Percentiles rank a stretch among this genome's conserved stretches.
These are phyloP conservation scores for Camelina neglecta DNA, from an alignment of 345 rosid species.

Conservation along the genomic window DNA sequence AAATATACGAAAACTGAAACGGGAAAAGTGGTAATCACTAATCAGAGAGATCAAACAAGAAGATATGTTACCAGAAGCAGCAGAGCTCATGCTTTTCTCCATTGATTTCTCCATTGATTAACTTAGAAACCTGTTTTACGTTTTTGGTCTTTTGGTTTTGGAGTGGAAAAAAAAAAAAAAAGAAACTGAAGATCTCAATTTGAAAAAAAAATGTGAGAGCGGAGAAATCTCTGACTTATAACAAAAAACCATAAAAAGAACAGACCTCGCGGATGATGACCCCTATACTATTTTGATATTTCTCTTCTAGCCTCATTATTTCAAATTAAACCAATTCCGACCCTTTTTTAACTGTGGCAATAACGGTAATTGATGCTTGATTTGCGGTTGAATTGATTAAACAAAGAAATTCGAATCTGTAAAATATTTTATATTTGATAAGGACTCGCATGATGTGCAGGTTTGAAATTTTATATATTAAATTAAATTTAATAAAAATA, in stretches of 20 bases:
- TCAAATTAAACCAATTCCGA: background rate
- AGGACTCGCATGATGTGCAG: too few relatives aligned
- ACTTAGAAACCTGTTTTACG: slow-evolving; percentile 17
- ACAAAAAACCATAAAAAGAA: background rate
- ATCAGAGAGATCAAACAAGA: background rate
- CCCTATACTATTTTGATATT: slow-evolving; percentile 1
- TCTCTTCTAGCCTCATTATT: background rate
- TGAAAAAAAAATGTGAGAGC: slow-evolving; percentile 22
- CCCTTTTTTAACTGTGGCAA: background rate
- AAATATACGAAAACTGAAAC: background rate
- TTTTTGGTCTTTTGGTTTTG: background rate
- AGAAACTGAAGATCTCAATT: slow-evolving; percentile 26
- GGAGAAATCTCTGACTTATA: slow-evolving; percentile 34
- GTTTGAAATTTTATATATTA: too few relatives aligned
- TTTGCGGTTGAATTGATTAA: background rate
- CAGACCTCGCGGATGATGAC: background rate
- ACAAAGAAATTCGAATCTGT: background rate
- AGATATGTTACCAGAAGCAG: slow-evolving; percentile 52
- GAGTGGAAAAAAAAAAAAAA: background rate
- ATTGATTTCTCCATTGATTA: slow-evolving; percentile 43
- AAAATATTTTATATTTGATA: too few relatives aligned
- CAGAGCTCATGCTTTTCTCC: slow-evolving; percentile 52
- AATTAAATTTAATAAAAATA: too few relatives aligned
- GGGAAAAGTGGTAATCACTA: background rate
- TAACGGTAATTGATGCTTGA: background rate